A percentile compares a stretch with the other conserved stretches of the same genome.
Evolutionary conservation across 2,329 filamentous ascomycete genomes (phyloP).

Genomic region (Uncinocarpus reesii): DNA sequence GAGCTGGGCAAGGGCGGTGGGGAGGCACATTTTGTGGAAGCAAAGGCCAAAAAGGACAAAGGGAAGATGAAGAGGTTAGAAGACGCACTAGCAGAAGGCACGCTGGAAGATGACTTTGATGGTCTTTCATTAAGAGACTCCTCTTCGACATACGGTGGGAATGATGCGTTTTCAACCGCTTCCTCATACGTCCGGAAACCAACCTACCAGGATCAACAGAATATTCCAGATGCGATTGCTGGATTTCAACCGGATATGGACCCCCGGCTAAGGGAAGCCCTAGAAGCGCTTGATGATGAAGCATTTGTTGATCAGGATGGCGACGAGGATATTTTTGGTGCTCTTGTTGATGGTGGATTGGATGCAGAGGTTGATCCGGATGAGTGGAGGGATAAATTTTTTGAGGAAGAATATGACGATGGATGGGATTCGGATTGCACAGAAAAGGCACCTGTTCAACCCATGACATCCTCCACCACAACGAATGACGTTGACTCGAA

Average conservation of each 20-base stretch:
- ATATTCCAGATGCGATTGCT: constrained; percentile 79
- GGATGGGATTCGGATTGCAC: constrained; percentile 96
- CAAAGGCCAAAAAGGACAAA: constrained; percentile 51
- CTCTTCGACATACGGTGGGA: constrained; percentile 14
- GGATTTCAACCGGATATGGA: constrained; percentile 99
- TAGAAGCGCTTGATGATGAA: constrained; percentile 91
- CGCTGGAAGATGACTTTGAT: constrained; percentile 36
- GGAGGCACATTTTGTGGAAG: constrained; percentile 74
- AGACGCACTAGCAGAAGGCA: constrained; percentile 60
- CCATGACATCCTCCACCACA: constrained; percentile 17
- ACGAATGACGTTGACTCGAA: constrained; percentile 35
- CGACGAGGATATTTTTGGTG: constrained; percentile 71
- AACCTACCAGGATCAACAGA: constrained; percentile 86
- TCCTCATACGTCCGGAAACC: constrained; percentile 66
- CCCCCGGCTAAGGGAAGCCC: constrained; percentile 73
- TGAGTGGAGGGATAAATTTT: constrained; percentile 61
- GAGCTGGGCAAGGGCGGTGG: constrained; percentile 64
- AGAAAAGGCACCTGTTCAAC: constrained; percentile 54
- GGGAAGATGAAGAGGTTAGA: constrained; percentile 64
- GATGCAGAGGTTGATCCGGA: constrained; percentile 61
- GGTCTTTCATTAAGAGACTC: constrained; percentile 9
- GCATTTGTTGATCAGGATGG: constrained; percentile 76
- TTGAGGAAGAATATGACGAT: constrained; percentile 53
- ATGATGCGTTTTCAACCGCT: constrained; percentile 35
- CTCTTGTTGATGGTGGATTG: constrained; percentile 56